Conservation (phyloP, 1,139 yeast genomes). For the Yamadazyma buinensis region DNA sequence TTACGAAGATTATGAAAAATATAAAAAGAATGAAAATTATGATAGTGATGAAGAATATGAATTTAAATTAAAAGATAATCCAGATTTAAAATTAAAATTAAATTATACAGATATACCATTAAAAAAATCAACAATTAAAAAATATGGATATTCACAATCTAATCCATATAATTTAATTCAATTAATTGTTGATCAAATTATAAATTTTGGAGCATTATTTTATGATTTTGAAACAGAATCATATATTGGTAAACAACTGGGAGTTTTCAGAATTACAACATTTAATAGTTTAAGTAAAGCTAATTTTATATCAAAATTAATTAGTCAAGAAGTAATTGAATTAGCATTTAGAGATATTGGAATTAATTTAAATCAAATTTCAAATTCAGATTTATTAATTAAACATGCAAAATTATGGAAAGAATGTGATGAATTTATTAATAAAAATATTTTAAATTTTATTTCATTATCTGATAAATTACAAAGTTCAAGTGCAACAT, state of each 20-base stretch:
- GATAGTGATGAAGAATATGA: background rate
- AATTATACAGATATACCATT: conserved; percentile 29
- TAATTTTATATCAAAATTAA: conserved; percentile 52
- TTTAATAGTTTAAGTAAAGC: conserved; percentile 65
- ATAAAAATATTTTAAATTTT: conserved; percentile 40
- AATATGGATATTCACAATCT: conserved; percentile 31
- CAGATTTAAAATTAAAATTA: background rate
- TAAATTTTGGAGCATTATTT: conserved; percentile 64
- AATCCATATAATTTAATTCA: conserved; percentile 38
- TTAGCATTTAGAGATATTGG: conserved; percentile 55
- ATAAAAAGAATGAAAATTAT: background rate
- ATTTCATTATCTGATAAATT: conserved; percentile 30
- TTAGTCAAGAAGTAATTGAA: conserved; percentile 60
- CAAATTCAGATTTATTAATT: conserved; percentile 30
- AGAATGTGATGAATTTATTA: conserved; percentile 50
- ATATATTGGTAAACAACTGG: conserved; percentile 64
- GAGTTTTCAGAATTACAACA: conserved; percentile 62
- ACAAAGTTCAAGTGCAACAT: conserved; percentile 29
- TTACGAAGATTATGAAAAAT: background rate
- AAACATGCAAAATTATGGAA: conserved; percentile 62
- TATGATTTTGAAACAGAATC: conserved; percentile 46
- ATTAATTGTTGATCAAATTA: conserved; percentile 43
- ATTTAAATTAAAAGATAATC: background rate
- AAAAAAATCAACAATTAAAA: conserved; percentile 30
- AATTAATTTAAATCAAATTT: conserved; percentile 24